Evolutionary conservation across 371 early-diverging fungal genomes (phyloP).

Genomic region (Haplosporangium sp.): DNA sequence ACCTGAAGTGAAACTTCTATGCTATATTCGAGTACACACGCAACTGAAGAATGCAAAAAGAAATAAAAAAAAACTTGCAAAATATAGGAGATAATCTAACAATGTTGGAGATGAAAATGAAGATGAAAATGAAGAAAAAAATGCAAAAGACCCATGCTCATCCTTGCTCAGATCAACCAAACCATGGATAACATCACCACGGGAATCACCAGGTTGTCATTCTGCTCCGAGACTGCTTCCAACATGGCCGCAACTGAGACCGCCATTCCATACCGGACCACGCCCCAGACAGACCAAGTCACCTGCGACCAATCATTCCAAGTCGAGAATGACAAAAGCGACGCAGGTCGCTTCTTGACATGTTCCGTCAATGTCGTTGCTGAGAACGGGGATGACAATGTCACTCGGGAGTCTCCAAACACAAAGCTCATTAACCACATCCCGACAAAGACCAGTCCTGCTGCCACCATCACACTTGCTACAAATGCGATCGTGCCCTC

Average conservation of each 20-base stretch:
- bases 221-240: slow-evolving; percentile 76
- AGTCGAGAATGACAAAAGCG: slow-evolving; percentile 29
- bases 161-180: slow-evolving; percentile 33
- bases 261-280: slow-evolving; percentile 43
- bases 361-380: neutral
- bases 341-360: slow-evolving; percentile 33
- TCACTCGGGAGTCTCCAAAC: slow-evolving; percentile 23
- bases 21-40: no score
- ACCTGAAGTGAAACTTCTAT: no score
- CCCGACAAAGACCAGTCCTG: slow-evolving; percentile 55
- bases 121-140: no score
- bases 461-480: slow-evolving; percentile 64
- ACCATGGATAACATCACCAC: slow-evolving; percentile 71
- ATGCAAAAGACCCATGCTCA: neutral
- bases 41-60: no score
- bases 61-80: neutral
- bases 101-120: no score
- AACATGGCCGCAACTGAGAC: slow-evolving; percentile 56
- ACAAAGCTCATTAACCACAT: slow-evolving; percentile 55
- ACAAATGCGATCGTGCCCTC: slow-evolving; percentile 92
- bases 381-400: slow-evolving; percentile 1
- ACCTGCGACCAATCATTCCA: slow-evolving; percentile 50
- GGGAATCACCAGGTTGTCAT: slow-evolving; percentile 84
- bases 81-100: no score
- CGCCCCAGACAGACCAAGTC: slow-evolving; percentile 54